Evolutionary conservation across 768 basidiomycete species (phyloP).

Genomic region (Lactifluus echinatus): DNA sequence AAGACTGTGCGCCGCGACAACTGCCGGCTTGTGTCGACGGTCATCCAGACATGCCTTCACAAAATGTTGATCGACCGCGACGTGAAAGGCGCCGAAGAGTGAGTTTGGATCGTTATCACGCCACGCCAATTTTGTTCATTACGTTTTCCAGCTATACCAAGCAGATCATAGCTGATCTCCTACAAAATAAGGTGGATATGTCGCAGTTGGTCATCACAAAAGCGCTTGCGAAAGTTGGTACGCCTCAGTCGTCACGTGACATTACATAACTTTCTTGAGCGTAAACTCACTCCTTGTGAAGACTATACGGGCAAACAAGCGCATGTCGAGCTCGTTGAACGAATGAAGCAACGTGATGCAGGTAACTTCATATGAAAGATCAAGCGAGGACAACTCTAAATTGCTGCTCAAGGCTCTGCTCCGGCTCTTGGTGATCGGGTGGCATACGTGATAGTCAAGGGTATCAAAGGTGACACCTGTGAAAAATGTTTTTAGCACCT

Average conservation of each 20-base stretch:
- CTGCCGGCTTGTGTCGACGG: conserved; percentile 95
- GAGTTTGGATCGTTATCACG: conserved; percentile 24
- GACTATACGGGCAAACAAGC: conserved; percentile 96
- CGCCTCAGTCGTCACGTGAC: conserved; percentile 17
- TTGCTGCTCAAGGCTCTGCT: conserved; percentile 60
- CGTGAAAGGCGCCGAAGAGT: conserved; percentile 90
- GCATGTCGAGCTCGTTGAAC: conserved; percentile 88
- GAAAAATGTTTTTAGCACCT: not conserved
- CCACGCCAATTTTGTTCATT: conserved; percentile 1
- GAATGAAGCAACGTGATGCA: conserved; percentile 95
- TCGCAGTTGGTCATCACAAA: conserved; percentile 99
- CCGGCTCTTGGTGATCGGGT: conserved; percentile 98
- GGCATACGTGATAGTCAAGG: conserved; percentile 97
- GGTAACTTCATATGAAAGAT: conserved; percentile 34
- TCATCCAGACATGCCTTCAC: conserved; percentile 95
- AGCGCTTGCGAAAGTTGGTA: conserved; percentile 81
- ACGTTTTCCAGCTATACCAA: conserved; percentile 67
- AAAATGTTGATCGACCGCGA: conserved; percentile 97
- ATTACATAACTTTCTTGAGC: not conserved
- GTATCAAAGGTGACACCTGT: conserved; percentile 61
- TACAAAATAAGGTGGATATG: conserved; percentile 98
- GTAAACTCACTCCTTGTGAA: conserved; percentile 22
- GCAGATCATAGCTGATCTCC: conserved; percentile 82
- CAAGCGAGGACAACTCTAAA: not conserved
- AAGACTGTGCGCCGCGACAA: conserved; percentile 99